Conservation (phyloP, 164 flowering plant species). For the Sextonia rubra region DNA sequence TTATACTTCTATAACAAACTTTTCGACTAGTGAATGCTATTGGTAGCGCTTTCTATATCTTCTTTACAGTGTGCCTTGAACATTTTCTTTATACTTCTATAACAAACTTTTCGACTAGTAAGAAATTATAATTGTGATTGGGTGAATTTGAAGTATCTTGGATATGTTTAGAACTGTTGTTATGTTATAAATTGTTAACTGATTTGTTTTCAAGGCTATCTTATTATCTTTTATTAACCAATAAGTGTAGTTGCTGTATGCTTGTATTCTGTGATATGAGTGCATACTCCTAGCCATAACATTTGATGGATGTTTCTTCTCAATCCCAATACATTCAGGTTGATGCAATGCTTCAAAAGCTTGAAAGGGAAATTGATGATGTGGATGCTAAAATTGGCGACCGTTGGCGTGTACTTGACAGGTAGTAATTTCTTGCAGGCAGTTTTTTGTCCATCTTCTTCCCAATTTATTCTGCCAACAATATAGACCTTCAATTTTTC, state of each 20-base stretch:
- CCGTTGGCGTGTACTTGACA: slow-evolving; percentile 82
- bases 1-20: no score
- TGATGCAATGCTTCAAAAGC: slow-evolving; percentile 89
- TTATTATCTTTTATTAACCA: no score
- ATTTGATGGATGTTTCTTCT: background rate
- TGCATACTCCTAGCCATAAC: background rate
- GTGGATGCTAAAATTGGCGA: slow-evolving; percentile 91
- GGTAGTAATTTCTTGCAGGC: slow-evolving; percentile 22
- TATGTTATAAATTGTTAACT: background rate
- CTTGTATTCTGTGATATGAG: background rate
- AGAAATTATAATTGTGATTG: no score
- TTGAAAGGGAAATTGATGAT: slow-evolving; percentile 95
- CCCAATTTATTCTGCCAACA: background rate
- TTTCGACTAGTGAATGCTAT: no score
- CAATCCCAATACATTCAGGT: slow-evolving; percentile 37
- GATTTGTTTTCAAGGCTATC: background rate
- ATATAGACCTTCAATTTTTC: background rate
- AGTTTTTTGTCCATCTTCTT: background rate
- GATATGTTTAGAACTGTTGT: background rate
- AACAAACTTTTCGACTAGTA: no score
- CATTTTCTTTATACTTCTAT: no score
- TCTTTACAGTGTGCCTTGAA: no score
- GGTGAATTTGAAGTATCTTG: no score
- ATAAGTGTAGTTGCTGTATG: background rate
- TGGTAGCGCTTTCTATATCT: no score